Evolutionary conservation across 2,329 filamentous ascomycete species (phyloP).

Genomic region (Trichothecium sympodiale): DNA sequence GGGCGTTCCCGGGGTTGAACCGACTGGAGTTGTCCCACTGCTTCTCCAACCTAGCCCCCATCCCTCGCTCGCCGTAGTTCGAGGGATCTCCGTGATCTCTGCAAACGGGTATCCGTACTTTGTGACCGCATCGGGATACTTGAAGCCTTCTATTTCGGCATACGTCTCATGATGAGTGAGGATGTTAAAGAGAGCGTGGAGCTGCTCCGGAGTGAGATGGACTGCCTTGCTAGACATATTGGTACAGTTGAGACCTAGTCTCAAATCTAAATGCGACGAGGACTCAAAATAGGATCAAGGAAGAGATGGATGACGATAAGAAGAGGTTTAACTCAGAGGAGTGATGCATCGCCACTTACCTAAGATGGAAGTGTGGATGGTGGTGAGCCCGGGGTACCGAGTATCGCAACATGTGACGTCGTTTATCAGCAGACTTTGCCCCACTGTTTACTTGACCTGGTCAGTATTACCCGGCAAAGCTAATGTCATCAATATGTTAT

Average conservation of each 20-base stretch:
- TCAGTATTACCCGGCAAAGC: too few relatives aligned
- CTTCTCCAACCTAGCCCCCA: slow-evolving; percentile 7
- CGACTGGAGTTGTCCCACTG: slow-evolving; percentile 11
- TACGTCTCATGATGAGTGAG: slow-evolving; percentile 50
- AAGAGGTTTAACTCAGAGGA: too few relatives aligned
- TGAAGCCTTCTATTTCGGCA: slow-evolving; percentile 63
- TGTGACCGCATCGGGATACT: slow-evolving; percentile 49
- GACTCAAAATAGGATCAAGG: too few relatives aligned
- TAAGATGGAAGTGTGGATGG: too few relatives aligned
- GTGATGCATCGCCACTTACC: too few relatives aligned
- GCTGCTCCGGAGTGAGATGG: slow-evolving; percentile 26
- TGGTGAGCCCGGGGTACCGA: too few relatives aligned
- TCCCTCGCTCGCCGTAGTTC: slow-evolving; percentile 6
- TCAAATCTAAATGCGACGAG: too few relatives aligned
- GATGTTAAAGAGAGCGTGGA: slow-evolving; percentile 46
- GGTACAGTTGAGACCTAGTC: background rate
- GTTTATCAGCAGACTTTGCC: too few relatives aligned
- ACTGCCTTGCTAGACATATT: slow-evolving; percentile 1
- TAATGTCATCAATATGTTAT: too few relatives aligned
- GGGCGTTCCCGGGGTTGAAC: slow-evolving; percentile 15
- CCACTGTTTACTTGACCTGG: too few relatives aligned
- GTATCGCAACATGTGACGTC: too few relatives aligned
- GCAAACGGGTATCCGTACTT: slow-evolving; percentile 62
- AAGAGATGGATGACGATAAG: too few relatives aligned
- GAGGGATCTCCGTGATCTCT: slow-evolving; percentile 8